Percentiles rank a stretch among this genome's conserved stretches.
Conservation (phyloP, 2,329 filamentous ascomycete genomes). For the Ampelomyces quisqualis region DNA sequence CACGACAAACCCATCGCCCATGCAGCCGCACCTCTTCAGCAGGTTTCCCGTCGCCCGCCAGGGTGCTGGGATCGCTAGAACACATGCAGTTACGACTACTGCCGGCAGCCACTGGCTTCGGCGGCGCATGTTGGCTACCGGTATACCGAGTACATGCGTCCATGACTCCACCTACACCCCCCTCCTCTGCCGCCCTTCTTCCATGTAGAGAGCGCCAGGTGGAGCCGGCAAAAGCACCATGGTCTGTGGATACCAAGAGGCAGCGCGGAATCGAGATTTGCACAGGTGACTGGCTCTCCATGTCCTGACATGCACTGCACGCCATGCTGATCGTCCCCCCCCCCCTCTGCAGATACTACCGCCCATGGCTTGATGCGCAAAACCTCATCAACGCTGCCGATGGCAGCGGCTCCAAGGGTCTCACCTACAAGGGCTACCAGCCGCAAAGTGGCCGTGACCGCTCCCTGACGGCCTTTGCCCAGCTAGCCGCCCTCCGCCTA, state of each 20-base stretch:
- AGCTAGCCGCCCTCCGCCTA: conserved; percentile 39
- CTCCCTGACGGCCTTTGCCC: conserved; percentile 39
- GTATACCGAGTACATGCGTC: too few species aligned
- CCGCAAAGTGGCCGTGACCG: conserved; percentile 30
- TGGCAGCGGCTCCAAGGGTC: conserved; percentile 25
- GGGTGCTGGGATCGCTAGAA: not conserved
- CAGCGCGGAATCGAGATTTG: conserved; percentile 32
- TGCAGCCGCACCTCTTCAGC: too few species aligned
- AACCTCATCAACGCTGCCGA: conserved; percentile 32
- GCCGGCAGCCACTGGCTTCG: too few species aligned
- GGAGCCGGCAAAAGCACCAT: too few species aligned
- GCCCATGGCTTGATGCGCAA: conserved; percentile 41
- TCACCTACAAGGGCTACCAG: conserved; percentile 27
- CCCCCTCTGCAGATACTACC: conserved; percentile 30
- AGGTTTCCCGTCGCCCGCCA: not conserved
- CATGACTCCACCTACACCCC: too few species aligned
- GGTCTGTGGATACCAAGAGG: conserved; percentile 22
- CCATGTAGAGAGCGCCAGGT: too few species aligned
- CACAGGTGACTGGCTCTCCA: conserved; percentile 21
- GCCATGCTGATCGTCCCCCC: conserved; percentile 4
- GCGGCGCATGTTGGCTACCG: too few species aligned
- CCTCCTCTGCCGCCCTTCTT: too few species aligned
- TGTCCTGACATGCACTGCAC: not conserved
- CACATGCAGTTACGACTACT: not conserved
- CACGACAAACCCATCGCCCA: too few species aligned